Conservation (phyloP, 2,329 filamentous ascomycete genomes). For the Pyricularia pennisetigena region DNA sequence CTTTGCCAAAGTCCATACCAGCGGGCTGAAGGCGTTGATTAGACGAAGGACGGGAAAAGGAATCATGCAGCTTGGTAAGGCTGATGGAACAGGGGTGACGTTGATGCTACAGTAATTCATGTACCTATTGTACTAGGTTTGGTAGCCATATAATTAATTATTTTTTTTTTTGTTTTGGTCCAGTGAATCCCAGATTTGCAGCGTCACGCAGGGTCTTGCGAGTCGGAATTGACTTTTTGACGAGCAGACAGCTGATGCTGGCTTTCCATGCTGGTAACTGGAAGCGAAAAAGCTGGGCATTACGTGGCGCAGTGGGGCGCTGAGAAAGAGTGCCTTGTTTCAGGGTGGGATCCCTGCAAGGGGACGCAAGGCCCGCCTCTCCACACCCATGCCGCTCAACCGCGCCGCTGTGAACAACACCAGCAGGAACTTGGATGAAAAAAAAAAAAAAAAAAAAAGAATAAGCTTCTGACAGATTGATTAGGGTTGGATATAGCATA, state of each 20-base stretch:
- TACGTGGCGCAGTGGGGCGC: neutral
- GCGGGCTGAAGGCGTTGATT: no score
- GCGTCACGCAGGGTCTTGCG: neutral
- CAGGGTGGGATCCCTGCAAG: no score
- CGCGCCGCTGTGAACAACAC: slow-evolving; percentile 36
- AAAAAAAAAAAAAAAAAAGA: no score
- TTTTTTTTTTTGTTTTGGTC: no score
- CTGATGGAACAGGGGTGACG: neutral
- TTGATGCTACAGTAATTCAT: no score
- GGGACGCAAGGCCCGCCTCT: slow-evolving; percentile 6
- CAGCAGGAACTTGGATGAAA: no score
- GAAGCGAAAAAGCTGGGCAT: neutral
- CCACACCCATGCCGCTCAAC: neutral
- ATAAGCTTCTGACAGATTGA: no score
- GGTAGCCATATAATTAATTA: neutral
- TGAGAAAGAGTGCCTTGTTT: neutral
- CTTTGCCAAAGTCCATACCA: slow-evolving; percentile 8
- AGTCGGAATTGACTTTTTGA: neutral
- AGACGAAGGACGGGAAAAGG: neutral
- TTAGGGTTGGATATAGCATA: no score
- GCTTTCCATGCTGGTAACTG: neutral
- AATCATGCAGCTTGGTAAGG: neutral
- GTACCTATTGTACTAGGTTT: no score
- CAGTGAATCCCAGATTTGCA: neutral
- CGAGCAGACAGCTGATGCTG: neutral